Evolutionary conservation across 108 stramenopile genomes (phyloP).

Genomic region (Fistulifera solaris): DNA sequence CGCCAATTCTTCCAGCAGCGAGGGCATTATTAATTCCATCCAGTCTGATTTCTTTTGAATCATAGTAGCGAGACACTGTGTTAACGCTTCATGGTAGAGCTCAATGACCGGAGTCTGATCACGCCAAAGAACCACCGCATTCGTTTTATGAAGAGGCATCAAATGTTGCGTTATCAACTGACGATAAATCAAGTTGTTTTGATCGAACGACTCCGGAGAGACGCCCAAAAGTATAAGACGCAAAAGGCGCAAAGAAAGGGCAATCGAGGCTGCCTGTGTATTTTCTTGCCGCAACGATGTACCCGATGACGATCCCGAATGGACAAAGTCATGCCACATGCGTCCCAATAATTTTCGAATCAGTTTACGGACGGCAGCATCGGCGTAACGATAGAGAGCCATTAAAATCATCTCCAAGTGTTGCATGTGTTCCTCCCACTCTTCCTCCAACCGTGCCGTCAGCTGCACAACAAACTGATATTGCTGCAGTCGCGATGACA

Average conservation of each 20-base stretch:
- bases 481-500: slow-evolving; percentile 17
- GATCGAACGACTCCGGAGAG: background rate
- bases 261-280: slow-evolving; percentile 52
- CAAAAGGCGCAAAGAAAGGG: slow-evolving; percentile 41
- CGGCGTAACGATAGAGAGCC: slow-evolving; percentile 18
- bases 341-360: slow-evolving; percentile 23
- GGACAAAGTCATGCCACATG: slow-evolving; percentile 24
- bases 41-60: slow-evolving; percentile 30
- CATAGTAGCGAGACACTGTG: slow-evolving; percentile 54
- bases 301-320: slow-evolving; percentile 10
- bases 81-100: slow-evolving; percentile 70
- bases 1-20: slow-evolving; percentile 65
- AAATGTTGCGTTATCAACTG: slow-evolving; percentile 49
- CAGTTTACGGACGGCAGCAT: slow-evolving; percentile 16
- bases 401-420: slow-evolving; percentile 24
- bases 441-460: slow-evolving; percentile 19
- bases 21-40: slow-evolving; percentile 32
- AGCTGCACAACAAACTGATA: slow-evolving; percentile 19
- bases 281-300: slow-evolving; percentile 36
- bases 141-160: slow-evolving; percentile 68
- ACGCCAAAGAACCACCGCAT: slow-evolving; percentile 77
- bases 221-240: slow-evolving; percentile 45
- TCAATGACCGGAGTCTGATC: slow-evolving; percentile 70
- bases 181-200: background rate
- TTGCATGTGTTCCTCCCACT: slow-evolving; percentile 30